Percentiles rank a stretch among this genome's conserved stretches.
Conservation (phyloP, 2,329 filamentous ascomycete species). For the Fusarium foetens region DNA sequence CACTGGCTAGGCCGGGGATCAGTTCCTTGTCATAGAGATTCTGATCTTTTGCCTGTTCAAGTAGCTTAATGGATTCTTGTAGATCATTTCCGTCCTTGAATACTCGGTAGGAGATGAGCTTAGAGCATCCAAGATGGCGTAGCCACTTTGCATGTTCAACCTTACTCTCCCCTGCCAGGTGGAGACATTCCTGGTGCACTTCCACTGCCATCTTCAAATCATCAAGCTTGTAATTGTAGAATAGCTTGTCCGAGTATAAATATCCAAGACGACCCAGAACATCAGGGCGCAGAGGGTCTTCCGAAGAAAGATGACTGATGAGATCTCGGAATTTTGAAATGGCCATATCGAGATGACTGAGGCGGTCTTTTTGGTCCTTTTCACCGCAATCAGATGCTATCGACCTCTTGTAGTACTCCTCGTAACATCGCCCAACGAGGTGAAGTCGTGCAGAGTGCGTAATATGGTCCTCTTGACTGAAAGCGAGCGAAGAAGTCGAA, state of each 20-base stretch:
- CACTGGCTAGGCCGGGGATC: neutral
- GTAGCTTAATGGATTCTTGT: neutral
- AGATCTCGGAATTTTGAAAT: neutral
- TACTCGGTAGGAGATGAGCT: fast-evolving
- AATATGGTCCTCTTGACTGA: neutral
- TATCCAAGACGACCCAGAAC: neutral
- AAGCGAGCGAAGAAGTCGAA: neutral
- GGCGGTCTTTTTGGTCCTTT: fast-evolving
- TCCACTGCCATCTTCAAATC: neutral
- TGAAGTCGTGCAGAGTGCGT: neutral
- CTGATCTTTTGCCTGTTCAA: neutral
- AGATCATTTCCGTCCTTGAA: neutral
- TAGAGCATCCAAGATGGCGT: neutral
- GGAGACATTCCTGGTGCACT: neutral
- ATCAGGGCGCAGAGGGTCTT: neutral
- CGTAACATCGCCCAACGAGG: neutral
- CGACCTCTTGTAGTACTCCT: neutral
- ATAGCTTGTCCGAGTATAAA: neutral
- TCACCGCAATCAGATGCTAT: fast-evolving
- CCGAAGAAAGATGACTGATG: fast-evolving
- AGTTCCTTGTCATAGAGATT: fast-evolving
- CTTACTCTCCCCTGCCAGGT: fast-evolving
- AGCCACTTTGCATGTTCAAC: neutral
- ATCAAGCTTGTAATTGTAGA: neutral
- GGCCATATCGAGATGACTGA: neutral